A percentile compares a stretch with the other conserved stretches of the same genome.
phyloP scores from a whole-genome alignment of 2,329 filamentous ascomycete species.

The Phaeosphaeria sp. region DNA sequence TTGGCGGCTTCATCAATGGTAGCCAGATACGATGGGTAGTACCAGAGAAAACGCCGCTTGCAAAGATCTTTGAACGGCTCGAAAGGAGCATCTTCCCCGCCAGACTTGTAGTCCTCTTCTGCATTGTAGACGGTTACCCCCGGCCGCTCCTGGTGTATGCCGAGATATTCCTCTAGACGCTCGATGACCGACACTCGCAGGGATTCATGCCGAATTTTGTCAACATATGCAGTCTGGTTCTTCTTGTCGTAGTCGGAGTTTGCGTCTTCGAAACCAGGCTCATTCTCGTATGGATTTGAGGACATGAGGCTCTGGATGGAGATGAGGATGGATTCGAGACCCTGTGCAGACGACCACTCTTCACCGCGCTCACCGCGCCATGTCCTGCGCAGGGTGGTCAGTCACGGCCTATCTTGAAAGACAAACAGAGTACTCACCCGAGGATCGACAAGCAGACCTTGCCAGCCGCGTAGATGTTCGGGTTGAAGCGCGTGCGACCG shows the following conservation, averaged over 20 bases:
- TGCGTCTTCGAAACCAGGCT: slow-evolving; percentile 87
- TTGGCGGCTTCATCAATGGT: slow-evolving; percentile 69
- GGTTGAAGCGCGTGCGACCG: slow-evolving; percentile 91
- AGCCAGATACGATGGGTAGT: slow-evolving; percentile 84
- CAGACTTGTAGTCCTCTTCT: slow-evolving; percentile 55
- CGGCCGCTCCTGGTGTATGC: slow-evolving; percentile 58
- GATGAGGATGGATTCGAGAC: slow-evolving; percentile 89
- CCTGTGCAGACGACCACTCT: slow-evolving; percentile 96
- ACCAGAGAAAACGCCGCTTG: slow-evolving; percentile 94
- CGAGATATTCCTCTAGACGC: slow-evolving; percentile 79
- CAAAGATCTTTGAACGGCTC: slow-evolving; percentile 89
- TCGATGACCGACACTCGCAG: slow-evolving; percentile 86
- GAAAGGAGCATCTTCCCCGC: slow-evolving; percentile 66
- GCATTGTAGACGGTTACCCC: slow-evolving; percentile 56
- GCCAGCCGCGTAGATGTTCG: slow-evolving; percentile 90
- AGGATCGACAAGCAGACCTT: slow-evolving; percentile 95
- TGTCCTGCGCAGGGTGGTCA: slow-evolving; percentile 64
- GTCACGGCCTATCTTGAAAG: neutral
- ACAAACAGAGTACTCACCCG: slow-evolving; percentile 62
- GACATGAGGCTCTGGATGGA: slow-evolving; percentile 98
- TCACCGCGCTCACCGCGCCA: slow-evolving; percentile 91
- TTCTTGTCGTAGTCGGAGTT: slow-evolving; percentile 73
- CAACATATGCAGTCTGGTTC: slow-evolving; percentile 75
- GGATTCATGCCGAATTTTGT: slow-evolving; percentile 93
- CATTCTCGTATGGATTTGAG: slow-evolving; percentile 91